A percentile compares a stretch with the other conserved stretches of the same genome.
These are phyloP conservation scores for Globisporangium megalacanthum DNA, from an alignment of 352 stramenopile genomes.

Conservation along the genomic window DNA sequence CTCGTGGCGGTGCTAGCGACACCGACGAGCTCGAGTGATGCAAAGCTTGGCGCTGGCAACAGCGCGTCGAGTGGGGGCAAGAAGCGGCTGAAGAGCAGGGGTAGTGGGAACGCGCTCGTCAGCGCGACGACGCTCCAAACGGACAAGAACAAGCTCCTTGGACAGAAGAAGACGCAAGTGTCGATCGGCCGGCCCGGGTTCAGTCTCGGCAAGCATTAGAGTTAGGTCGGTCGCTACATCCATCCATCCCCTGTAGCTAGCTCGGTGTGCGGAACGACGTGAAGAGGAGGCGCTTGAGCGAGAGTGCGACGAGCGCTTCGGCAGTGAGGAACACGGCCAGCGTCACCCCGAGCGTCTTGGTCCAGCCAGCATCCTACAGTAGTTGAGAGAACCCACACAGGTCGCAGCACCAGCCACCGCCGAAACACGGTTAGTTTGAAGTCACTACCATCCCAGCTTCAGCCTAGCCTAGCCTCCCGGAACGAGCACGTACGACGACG, in stretches of 20 bases:
- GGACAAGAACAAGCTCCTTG: slow-evolving; percentile 54
- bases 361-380: slow-evolving; percentile 35
- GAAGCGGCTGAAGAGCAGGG: not conserved
- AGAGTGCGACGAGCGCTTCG: slow-evolving; percentile 37
- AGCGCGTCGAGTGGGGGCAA: not conserved
- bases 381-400: not conserved
- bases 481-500: slow-evolving; percentile 35
- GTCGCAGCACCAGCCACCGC: too few species aligned
- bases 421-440: not conserved
- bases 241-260: not conserved
- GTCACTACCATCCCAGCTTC: too few species aligned
- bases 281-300: slow-evolving; percentile 20
- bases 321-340: slow-evolving; percentile 29
- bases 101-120: not conserved
- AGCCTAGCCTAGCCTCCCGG: too few species aligned
- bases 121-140: not conserved
- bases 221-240: not conserved
- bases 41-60: not conserved
- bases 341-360: slow-evolving; percentile 24
- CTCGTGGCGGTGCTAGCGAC: not conserved
- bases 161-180: slow-evolving; percentile 71
- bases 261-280: not conserved
- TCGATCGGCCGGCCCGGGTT: slow-evolving; percentile 76
- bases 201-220: slow-evolving; percentile 67
- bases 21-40: slow-evolving; percentile 1